Evolutionary conservation across 23 red algal species (phyloP).

Genomic region (Agarophyton chilense): DNA sequence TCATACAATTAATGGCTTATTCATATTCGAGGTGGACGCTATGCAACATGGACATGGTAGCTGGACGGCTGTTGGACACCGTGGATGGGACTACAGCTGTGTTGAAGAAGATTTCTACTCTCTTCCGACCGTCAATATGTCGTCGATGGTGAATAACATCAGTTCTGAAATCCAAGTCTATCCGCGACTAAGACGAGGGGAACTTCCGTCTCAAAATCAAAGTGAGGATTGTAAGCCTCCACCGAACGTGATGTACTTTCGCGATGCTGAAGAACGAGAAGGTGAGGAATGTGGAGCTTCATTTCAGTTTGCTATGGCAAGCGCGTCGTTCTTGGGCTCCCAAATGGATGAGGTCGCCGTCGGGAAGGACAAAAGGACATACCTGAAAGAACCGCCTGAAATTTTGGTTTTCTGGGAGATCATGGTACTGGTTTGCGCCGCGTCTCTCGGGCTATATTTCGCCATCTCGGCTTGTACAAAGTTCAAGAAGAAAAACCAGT

Average conservation of each 20-base stretch:
- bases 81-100: constrained; percentile 30
- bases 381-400: neutral
- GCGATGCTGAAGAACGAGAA: constrained; percentile 7
- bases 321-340: neutral
- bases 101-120: constrained; percentile 15
- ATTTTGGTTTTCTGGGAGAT: constrained; percentile 23
- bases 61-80: constrained; percentile 21
- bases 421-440: constrained; percentile 3
- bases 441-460: constrained; percentile 19
- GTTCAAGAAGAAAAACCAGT: neutral
- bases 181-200: neutral
- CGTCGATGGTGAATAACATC: neutral
- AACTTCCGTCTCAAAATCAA: neutral
- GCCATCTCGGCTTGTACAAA: neutral
- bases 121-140: constrained; percentile 3
- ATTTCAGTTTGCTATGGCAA: neutral
- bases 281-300: constrained; percentile 16
- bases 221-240: neutral
- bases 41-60: neutral
- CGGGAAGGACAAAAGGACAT: constrained; percentile 6
- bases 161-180: constrained; percentile 1
- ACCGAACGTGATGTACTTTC: constrained; percentile 9
- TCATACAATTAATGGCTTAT: neutral
- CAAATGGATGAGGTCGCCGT: constrained; percentile 43
- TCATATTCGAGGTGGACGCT: neutral